Conservation (phyloP, 2,329 filamentous ascomycete species). For the Colletotrichum magnum region DNA sequence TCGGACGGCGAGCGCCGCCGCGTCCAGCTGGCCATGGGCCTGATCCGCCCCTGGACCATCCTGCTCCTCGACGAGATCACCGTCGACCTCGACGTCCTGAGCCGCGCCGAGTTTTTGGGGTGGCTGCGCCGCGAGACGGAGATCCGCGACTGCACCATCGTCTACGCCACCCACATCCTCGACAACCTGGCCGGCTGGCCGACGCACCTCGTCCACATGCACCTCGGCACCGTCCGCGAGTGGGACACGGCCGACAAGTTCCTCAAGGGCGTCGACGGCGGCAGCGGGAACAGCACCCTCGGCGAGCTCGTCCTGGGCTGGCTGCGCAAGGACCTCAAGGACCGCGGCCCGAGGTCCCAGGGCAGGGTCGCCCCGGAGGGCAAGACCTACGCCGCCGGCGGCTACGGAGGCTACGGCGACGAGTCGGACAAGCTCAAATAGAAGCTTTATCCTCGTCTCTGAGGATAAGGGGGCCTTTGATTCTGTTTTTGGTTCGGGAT, state of each 20-base stretch:
- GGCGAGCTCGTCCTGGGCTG: slow-evolving; percentile 91
- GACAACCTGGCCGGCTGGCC: slow-evolving; percentile 97
- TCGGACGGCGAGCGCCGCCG: slow-evolving; percentile 91
- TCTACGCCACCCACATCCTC: slow-evolving; percentile 97
- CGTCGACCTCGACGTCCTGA: slow-evolving; percentile 92
- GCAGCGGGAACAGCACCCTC: slow-evolving; percentile 82
- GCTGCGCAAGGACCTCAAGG: slow-evolving; percentile 84
- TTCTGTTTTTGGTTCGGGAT: neutral
- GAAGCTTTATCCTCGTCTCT: neutral
- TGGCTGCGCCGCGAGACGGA: slow-evolving; percentile 93
- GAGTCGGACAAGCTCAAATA: slow-evolving; percentile 58
- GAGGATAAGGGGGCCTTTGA: neutral
- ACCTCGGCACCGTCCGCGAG: slow-evolving; percentile 87
- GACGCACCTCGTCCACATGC: slow-evolving; percentile 96
- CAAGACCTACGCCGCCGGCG: slow-evolving; percentile 70
- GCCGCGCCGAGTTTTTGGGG: slow-evolving; percentile 84
- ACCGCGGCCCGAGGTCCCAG: slow-evolving; percentile 81
- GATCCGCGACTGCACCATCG: slow-evolving; percentile 85
- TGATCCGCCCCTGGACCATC: slow-evolving; percentile 91
- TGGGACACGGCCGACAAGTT: slow-evolving; percentile 83
- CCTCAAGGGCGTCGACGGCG: slow-evolving; percentile 64
- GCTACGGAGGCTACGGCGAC: slow-evolving; percentile 70
- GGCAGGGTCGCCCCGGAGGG: slow-evolving; percentile 71
- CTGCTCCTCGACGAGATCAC: slow-evolving; percentile 96
- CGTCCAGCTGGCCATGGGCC: slow-evolving; percentile 96